A percentile compares a stretch with the other conserved stretches of the same genome.
phyloP scores from a whole-genome alignment of 1,284 basidiomycete genomes.

The Microbotryomycetes sp. region DNA sequence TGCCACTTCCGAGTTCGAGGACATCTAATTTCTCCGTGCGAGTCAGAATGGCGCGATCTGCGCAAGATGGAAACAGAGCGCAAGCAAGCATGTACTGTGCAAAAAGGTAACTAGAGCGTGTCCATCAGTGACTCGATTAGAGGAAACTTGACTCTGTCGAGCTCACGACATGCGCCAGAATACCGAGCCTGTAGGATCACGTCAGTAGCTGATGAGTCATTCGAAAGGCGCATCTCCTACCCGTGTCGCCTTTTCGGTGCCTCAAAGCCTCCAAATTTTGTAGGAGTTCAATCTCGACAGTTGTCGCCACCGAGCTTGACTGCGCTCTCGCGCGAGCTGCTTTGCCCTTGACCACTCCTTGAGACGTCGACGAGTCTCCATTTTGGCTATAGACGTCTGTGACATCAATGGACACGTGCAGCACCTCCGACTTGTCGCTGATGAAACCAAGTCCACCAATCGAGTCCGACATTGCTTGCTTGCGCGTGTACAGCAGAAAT shows the following conservation, averaged over 20 bases:
- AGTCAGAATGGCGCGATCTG: neutral
- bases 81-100: constrained; percentile 8
- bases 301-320: neutral
- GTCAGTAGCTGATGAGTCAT: neutral
- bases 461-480: neutral
- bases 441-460: constrained; percentile 10
- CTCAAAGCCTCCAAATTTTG: constrained; percentile 17
- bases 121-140: too few relatives aligned
- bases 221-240: neutral
- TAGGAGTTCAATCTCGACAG: constrained; percentile 18
- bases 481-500: constrained; percentile 23
- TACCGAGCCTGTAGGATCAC: constrained; percentile 24
- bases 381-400: neutral
- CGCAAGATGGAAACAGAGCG: constrained; percentile 18
- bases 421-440: neutral
- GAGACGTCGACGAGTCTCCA: neutral
- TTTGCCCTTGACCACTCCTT: neutral
- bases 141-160: too few relatives aligned
- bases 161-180: constrained; percentile 23
- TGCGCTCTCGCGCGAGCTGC: too few relatives aligned
- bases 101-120: constrained; percentile 20
- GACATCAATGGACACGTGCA: constrained; percentile 9
- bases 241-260: constrained; percentile 25
- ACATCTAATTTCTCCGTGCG: neutral
- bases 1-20: constrained; percentile 33